Conservation (phyloP, 2,329 filamentous ascomycete genomes). For the Trichoderma arundinaceum region DNA sequence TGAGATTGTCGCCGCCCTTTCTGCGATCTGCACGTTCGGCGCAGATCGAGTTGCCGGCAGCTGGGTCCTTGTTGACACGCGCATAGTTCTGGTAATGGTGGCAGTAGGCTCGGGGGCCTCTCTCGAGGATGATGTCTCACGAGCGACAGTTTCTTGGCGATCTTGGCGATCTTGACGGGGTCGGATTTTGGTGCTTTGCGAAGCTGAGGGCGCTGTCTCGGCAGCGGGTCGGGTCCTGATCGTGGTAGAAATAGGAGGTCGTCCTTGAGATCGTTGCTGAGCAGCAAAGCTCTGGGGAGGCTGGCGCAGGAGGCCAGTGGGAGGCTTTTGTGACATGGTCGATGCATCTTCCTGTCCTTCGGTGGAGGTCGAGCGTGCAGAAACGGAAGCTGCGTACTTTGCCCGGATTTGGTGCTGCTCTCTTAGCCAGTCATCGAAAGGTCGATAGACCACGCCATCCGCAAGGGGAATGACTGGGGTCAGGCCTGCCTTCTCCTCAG, state of each 20-base stretch:
- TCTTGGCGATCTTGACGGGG: slow-evolving; percentile 38
- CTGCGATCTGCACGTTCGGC: slow-evolving; percentile 40
- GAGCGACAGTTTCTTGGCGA: slow-evolving; percentile 1
- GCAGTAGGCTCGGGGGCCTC: slow-evolving; percentile 36
- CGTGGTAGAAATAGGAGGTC: slow-evolving; percentile 44
- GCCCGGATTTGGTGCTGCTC: slow-evolving; percentile 55
- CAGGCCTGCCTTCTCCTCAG: slow-evolving; percentile 70
- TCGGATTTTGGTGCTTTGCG: slow-evolving; percentile 43
- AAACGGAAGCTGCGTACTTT: slow-evolving; percentile 41
- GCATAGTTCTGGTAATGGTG: slow-evolving; percentile 38
- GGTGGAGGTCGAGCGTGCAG: slow-evolving; percentile 40
- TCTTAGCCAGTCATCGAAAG: slow-evolving; percentile 65
- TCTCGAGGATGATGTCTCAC: slow-evolving; percentile 31
- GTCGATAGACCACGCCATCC: slow-evolving; percentile 67
- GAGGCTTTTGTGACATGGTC: slow-evolving; percentile 42
- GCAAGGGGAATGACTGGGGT: slow-evolving; percentile 67
- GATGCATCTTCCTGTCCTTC: slow-evolving; percentile 45
- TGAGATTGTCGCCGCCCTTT: slow-evolving; percentile 41
- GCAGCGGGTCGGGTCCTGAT: slow-evolving; percentile 38
- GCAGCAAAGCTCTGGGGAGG: slow-evolving; percentile 70
- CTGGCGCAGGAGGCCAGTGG: slow-evolving; percentile 55
- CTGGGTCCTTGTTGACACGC: slow-evolving; percentile 39
- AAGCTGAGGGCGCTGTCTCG: slow-evolving; percentile 37
- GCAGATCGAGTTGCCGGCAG: slow-evolving; percentile 40
- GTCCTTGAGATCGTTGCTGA: slow-evolving; percentile 65